Percentiles rank a stretch among this genome's conserved stretches.
Evolutionary conservation across 805 yeast genomes (phyloP).

Genomic region (Candida oleophila): DNA sequence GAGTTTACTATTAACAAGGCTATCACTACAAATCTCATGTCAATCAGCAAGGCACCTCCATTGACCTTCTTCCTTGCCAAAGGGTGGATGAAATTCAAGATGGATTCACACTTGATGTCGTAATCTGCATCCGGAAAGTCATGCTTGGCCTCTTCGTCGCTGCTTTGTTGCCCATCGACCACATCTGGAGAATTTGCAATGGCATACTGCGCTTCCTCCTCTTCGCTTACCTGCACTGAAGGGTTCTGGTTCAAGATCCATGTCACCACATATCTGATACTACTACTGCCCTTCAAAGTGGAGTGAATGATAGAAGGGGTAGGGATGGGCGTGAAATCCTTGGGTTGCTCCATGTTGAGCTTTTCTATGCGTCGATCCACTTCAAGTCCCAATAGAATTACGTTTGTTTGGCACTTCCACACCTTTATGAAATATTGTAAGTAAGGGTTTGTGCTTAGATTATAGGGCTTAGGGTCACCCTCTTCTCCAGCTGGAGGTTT

Average conservation of each 20-base stretch:
- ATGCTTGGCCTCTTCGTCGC: not conserved
- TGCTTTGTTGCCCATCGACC: not conserved
- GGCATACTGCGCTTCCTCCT: not conserved
- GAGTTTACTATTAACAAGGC: conserved; percentile 40
- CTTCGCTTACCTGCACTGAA: conserved; percentile 10
- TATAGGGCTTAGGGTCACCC: conserved; percentile 17
- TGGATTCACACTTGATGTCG: conserved; percentile 59
- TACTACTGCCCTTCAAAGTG: conserved; percentile 58
- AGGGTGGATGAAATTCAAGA: conserved; percentile 63
- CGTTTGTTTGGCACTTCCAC: conserved; percentile 67
- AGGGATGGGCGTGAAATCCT: conserved; percentile 15
- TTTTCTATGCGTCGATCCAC: conserved; percentile 37
- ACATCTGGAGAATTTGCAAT: no score
- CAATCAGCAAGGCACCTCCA: conserved; percentile 58
- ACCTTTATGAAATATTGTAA: conserved; percentile 52
- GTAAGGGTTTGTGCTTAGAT: conserved; percentile 60
- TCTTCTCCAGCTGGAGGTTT: conserved; percentile 6
- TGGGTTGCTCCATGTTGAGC: conserved; percentile 11
- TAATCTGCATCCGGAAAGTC: conserved; percentile 24
- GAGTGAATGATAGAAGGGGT: conserved; percentile 34
- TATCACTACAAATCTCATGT: conserved; percentile 57
- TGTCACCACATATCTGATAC: conserved; percentile 61
- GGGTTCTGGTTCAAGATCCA: conserved; percentile 53
- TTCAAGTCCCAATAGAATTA: conserved; percentile 59
- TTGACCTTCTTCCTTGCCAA: conserved; percentile 57